Evolutionary conservation across 441 rosid species (phyloP).

Genomic region (Pelargonium fulgidum): DNA sequence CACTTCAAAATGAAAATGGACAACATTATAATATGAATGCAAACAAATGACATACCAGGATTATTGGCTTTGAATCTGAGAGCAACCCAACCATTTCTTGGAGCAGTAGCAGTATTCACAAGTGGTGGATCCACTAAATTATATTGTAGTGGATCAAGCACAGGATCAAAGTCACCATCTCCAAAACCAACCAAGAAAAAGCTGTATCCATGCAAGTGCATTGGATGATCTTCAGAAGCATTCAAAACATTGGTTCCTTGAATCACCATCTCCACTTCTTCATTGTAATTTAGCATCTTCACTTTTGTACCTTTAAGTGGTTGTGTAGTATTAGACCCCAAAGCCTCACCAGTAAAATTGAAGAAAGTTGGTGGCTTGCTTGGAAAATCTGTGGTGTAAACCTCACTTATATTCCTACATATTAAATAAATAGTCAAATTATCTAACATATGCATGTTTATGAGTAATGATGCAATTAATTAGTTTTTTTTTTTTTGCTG

Average conservation of each 20-base stretch:
- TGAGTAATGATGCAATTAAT: no score
- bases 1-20: no score
- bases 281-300: constrained; percentile 24
- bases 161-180: constrained; percentile 22
- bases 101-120: constrained; percentile 26
- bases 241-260: constrained; percentile 24
- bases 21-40: background rate
- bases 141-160: constrained; percentile 18
- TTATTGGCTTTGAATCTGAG: constrained; percentile 29
- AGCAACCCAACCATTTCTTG: constrained; percentile 23
- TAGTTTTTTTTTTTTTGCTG: no score
- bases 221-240: constrained; percentile 22
- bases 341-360: constrained; percentile 19
- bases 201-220: constrained; percentile 34
- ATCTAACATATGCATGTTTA: no score
- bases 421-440: no score
- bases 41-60: constrained; percentile 16
- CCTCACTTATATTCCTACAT: constrained; percentile 16
- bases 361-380: constrained; percentile 14
- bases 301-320: constrained; percentile 18
- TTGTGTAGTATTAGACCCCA: background rate
- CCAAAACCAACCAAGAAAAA: constrained; percentile 26
- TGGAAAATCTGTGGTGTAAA: constrained; percentile 22
- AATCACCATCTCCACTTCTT: constrained; percentile 28
- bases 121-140: constrained; percentile 29